Percentiles rank a stretch among this genome's conserved stretches.
Conservation (phyloP, 2,329 filamentous ascomycete genomes). For the Bipolaris cookei region DNA sequence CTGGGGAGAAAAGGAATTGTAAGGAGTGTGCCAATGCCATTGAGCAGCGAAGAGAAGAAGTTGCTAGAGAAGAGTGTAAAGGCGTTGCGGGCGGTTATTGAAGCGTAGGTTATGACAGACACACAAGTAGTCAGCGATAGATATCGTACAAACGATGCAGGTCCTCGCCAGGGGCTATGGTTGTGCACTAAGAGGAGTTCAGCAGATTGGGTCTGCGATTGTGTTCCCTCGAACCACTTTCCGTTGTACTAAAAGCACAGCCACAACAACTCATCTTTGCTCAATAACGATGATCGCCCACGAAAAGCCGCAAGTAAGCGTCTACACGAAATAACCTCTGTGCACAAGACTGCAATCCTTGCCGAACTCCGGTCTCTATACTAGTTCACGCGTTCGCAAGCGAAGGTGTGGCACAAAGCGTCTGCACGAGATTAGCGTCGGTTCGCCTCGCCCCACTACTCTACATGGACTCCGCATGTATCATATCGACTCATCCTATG, state of each 20-base stretch:
- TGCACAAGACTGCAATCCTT: neutral
- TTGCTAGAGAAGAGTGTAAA: conserved; percentile 20
- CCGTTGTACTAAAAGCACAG: neutral
- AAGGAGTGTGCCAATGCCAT: conserved; percentile 12
- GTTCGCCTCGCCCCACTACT: neutral
- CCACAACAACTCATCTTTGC: neutral
- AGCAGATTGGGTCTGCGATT: neutral
- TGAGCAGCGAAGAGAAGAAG: conserved; percentile 17
- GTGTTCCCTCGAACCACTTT: neutral
- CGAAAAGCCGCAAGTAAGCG: neutral
- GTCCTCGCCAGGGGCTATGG: too few relatives aligned
- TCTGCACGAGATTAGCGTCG: neutral
- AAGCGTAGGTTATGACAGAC: neutral
- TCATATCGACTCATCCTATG: conserved; percentile 1
- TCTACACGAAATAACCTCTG: neutral
- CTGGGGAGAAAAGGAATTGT: conserved; percentile 24
- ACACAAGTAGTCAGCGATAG: neutral
- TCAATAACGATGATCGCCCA: neutral
- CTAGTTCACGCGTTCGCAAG: neutral
- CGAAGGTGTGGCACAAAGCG: neutral
- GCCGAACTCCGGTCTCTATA: neutral
- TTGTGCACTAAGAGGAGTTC: too few relatives aligned
- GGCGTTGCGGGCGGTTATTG: conserved; percentile 23
- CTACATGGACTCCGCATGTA: neutral
- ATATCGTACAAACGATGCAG: too few relatives aligned